Evolutionary conservation across 2,329 filamentous ascomycete genomes (phyloP).

Genomic region (Cladosporium oxysporum): DNA sequence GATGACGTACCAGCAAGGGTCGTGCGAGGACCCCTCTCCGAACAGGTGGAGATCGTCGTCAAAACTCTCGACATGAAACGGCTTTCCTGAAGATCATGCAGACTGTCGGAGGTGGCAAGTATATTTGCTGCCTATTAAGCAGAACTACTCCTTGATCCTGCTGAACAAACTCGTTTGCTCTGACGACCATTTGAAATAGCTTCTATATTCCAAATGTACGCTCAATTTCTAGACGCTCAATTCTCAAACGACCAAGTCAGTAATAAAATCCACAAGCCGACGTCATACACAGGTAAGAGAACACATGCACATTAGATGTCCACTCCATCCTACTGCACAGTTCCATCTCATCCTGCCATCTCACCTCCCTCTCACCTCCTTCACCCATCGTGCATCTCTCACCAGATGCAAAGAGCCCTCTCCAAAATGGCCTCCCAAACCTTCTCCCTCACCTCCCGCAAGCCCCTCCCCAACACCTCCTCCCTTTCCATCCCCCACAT

Average conservation of each 20-base stretch:
- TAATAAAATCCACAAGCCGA: conserved; percentile 10
- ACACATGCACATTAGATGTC: not conserved
- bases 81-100: not conserved
- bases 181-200: not conserved
- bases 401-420: not conserved
- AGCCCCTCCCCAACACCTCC: conserved; percentile 65
- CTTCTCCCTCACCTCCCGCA: conserved; percentile 46
- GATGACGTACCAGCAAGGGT: not conserved
- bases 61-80: not conserved
- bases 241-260: not conserved
- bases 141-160: not conserved
- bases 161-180: not conserved
- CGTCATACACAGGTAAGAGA: conserved; percentile 4
- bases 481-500: conserved; percentile 68
- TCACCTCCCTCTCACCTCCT: not conserved
- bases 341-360: not conserved
- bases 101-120: not conserved
- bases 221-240: not conserved
- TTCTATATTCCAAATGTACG: not conserved
- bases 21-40: not conserved
- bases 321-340: not conserved
- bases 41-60: not conserved
- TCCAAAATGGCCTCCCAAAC: conserved; percentile 26
- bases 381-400: not conserved
- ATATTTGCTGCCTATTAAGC: not conserved